Evolutionary conservation across 2,329 filamentous ascomycete genomes (phyloP), one percentile per base, ranked within the genome.

Genomic region (Atkinsonella hypoxylon): DNA sequence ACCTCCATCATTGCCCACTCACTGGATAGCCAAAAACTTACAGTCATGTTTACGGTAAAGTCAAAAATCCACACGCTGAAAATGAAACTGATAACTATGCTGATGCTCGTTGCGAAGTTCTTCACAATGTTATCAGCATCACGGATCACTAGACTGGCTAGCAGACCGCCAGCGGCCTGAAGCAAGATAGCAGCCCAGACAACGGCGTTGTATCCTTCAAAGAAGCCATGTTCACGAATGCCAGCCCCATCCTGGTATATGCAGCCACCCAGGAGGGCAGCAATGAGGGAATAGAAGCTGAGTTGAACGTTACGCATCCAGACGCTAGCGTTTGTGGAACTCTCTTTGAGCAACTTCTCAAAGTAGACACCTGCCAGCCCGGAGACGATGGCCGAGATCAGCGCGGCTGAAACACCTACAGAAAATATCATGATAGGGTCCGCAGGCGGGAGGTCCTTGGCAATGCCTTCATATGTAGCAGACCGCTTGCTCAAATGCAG

Each of bases 261-360:
- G 6, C 97, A 84, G 1, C 91, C 93, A 48, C 95, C 76, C 51
- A 97, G 81, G 0, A 96, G 74, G 1, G 90, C 87, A 0, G 91
- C 89, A 59, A 96, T 91, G 1, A 97, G 74, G 1, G 90, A 95
- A 70, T 95, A 98, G 62, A 96, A 87, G 1, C 89, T 90, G 22
- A 98, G 73, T 66, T 98, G 93, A 45, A 96, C 85, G 64, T 97
- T 98, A 54, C 93, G 83, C 42, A 93, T 83, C 93, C 93, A 98
- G 13, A 97, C 76, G 0, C 88, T 91, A 6, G 83, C 83, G 45
- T 82, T 77, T 2, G 77, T 76, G 0, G 79, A 76, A n/a, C 86
- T 85, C 57, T 95, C 86, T 65, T 94, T 95, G 50, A 97, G 74
- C 3, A 96, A 82, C 68, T 94, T 96, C 66, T 97, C 87, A 57